These are phyloP conservation scores for Paraconiothyrium brasiliense DNA, from an alignment of 2,329 filamentous ascomycete genomes.

Conservation along the genomic window DNA sequence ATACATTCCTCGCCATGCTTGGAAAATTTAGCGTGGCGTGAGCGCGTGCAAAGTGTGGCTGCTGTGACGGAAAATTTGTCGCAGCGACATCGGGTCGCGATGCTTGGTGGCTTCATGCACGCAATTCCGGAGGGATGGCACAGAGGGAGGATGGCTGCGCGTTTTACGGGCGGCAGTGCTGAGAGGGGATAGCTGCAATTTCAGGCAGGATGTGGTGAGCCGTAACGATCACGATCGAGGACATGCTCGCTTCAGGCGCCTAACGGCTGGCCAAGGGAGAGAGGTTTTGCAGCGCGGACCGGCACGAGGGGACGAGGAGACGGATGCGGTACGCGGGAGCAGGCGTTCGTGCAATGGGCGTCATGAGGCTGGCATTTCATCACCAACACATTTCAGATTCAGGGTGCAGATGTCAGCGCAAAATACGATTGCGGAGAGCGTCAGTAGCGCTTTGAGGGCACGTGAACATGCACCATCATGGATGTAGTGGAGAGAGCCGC, in stretches of 20 bases:
- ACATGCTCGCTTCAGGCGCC: neutral
- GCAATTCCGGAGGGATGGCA: conserved; percentile 15
- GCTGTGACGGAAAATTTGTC: neutral
- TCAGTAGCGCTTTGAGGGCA: conserved; percentile 19
- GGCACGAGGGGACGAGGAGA: neutral
- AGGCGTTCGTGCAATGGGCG: conserved; percentile 12
- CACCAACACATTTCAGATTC: neutral
- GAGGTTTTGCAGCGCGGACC: neutral
- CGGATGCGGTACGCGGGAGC: neutral
- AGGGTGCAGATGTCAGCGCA: conserved; percentile 7
- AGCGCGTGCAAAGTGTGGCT: neutral
- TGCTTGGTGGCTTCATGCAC: conserved; percentile 18
- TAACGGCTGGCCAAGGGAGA: neutral
- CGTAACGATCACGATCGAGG: conserved; percentile 6
- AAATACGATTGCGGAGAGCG: conserved; percentile 3
- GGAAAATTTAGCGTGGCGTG: neutral
- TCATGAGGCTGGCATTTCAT: conserved; percentile 3
- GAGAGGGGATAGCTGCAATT: conserved; percentile 14
- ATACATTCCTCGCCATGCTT: neutral
- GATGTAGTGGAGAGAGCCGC: neutral
- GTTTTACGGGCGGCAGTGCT: conserved; percentile 1
- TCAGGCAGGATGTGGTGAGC: conserved; percentile 1
- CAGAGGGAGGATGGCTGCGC: neutral
- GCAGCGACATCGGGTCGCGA: conserved; percentile 19
- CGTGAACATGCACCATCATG: conserved; percentile 15